A percentile compares a stretch with the other conserved stretches of the same genome.
phyloP scores from a whole-genome alignment of 257 asterid species.

The Hygrophila difformis region DNA sequence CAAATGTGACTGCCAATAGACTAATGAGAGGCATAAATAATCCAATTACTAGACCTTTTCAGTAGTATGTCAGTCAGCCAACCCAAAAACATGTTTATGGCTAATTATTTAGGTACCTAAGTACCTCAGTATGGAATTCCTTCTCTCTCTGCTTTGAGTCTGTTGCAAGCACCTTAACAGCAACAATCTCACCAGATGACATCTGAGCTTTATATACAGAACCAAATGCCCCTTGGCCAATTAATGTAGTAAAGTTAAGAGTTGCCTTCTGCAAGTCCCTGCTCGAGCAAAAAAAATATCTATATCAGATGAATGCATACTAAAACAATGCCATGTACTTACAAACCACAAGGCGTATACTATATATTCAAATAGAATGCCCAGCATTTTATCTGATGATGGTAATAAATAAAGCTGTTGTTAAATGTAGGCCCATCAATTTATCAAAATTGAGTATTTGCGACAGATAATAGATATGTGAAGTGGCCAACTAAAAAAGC shows the following conservation, averaged over 20 bases:
- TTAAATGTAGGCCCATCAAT: not conserved
- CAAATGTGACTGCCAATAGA: too few relatives aligned
- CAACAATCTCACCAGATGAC: constrained; percentile 73
- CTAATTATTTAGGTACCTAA: too few relatives aligned
- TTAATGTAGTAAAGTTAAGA: constrained; percentile 66
- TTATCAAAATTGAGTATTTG: too few relatives aligned
- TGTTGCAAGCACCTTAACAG: constrained; percentile 89
- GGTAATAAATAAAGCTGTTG: not conserved
- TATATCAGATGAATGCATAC: constrained; percentile 6
- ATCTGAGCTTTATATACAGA: constrained; percentile 89
- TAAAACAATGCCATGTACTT: not conserved
- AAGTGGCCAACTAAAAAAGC: too few relatives aligned
- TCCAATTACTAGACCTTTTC: too few relatives aligned
- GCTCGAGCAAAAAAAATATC: constrained; percentile 21
- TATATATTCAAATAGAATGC: not conserved
- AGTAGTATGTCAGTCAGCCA: too few relatives aligned
- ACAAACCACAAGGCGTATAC: not conserved
- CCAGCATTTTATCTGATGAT: not conserved
- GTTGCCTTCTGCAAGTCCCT: constrained; percentile 97
- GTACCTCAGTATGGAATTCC: constrained; percentile 94
- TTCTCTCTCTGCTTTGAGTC: constrained; percentile 94
- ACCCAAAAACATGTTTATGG: too few relatives aligned
- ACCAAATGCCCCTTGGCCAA: constrained; percentile 96
- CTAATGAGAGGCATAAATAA: too few relatives aligned
- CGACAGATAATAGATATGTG: too few relatives aligned